These are phyloP conservation scores for Pisolithus albus DNA, from an alignment of 768 basidiomycete species.

Conservation along the genomic window DNA sequence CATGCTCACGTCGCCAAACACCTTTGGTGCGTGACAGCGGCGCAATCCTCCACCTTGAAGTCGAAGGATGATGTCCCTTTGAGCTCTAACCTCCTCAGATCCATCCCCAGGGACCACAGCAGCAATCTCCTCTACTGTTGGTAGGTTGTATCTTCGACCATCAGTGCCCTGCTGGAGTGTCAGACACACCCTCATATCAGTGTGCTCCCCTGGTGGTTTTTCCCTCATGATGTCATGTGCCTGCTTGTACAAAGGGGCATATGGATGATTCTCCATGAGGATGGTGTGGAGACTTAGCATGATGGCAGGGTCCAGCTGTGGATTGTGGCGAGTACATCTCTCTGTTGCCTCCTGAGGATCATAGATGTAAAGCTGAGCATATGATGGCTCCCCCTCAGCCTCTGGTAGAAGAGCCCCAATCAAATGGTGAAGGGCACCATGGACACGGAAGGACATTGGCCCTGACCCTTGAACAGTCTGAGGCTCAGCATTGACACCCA, in stretches of 20 bases:
- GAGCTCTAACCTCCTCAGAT: slow-evolving; percentile 1
- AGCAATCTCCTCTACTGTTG: slow-evolving; percentile 35
- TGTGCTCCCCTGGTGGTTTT: slow-evolving; percentile 5
- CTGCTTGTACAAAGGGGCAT: slow-evolving; percentile 21
- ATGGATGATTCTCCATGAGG: slow-evolving; percentile 17
- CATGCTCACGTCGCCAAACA: too few species aligned
- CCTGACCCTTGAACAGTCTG: slow-evolving; percentile 12
- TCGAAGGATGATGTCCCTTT: slow-evolving; percentile 29
- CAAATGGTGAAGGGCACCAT: slow-evolving; percentile 29
- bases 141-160: slow-evolving; percentile 34
- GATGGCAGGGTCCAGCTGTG: slow-evolving; percentile 18
- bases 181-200: slow-evolving; percentile 6
- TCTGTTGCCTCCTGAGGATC: slow-evolving; percentile 17
- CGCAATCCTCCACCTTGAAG: slow-evolving; percentile 19
- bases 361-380: slow-evolving; percentile 35
- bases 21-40: too few species aligned
- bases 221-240: slow-evolving; percentile 21
- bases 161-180: slow-evolving; percentile 13
- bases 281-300: slow-evolving; percentile 18
- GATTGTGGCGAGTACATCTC: slow-evolving; percentile 11
- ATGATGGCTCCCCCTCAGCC: slow-evolving; percentile 14
- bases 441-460: slow-evolving; percentile 16
- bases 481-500: slow-evolving; percentile 28
- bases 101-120: slow-evolving; percentile 31
- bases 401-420: slow-evolving; percentile 26